Base-by-base conservation (phyloP, 306 rosid species). In the Hippophae rhamnoides region DNA sequence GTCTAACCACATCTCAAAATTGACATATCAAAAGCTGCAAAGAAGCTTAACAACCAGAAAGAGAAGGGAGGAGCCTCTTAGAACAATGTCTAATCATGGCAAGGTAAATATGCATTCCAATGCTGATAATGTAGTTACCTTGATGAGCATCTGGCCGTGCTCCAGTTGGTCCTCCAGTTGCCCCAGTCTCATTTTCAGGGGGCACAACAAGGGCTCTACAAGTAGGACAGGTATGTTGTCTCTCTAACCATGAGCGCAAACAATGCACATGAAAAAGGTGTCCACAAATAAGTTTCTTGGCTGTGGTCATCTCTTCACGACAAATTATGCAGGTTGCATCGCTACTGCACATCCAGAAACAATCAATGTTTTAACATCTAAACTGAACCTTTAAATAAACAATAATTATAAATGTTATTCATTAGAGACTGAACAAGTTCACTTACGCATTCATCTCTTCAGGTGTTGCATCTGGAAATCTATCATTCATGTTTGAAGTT, bases 291-390 rank as follows among this genome's bases (percentile, higher is more conserved):
- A 93, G 86, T 76, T 93, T 93, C 85, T 93, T 93, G 60, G 99
- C 99, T 10, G 84, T 75, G 60, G 90, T 88, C 99, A 93, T 93
- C 78, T 93, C 99, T 79, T 93, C 99, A 69, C 99, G 99, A 56
- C 99, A 93, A 73, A 93, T 93, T 54, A 93, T 93, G 79, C 99
- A 93, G 54, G 93, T 93, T 69, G 97, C 95, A 41, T 93, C 99
- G 57, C 90, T 89, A 65, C 99, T 93, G 86, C 78, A 82, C 41
- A 62, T 44, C 54, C 81, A 72, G 68, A 62, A 52, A 47, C 13
- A 63, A 10, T 43, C 70, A 47, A 57, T 54, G 52, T 65, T 52
- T 63, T 60, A 7, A 13, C 49, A 62, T 40, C 69, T 59, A 56
- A 49, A 67, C 23, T 18, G 23, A 18, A 18, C 23, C 23, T 18